phyloP scores from a whole-genome alignment of 2,329 filamentous ascomycete species.

The Cladosporium sp. region DNA sequence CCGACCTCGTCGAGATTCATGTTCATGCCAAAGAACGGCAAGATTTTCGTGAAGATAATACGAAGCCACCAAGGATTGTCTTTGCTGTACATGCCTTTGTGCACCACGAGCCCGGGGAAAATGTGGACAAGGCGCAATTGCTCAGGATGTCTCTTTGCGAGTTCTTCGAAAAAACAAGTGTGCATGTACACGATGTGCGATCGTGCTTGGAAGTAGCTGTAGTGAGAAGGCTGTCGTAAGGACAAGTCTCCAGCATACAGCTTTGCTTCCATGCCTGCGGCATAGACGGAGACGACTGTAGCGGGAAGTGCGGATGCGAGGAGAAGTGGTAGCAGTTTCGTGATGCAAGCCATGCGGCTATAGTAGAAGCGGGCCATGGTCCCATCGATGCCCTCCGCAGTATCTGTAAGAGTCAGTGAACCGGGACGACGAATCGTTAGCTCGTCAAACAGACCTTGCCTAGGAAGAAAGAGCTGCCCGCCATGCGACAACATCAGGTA shows the following conservation, averaged over 20 bases:
- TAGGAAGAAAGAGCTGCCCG: neutral
- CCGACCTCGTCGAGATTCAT: neutral
- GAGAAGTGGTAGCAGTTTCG: neutral
- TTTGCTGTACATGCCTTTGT: conserved; percentile 10
- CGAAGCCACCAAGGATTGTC: conserved; percentile 10
- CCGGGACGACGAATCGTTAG: neutral
- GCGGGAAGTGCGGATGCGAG: neutral
- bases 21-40: neutral
- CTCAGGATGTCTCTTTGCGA: neutral
- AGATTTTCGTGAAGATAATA: neutral
- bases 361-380: conserved; percentile 8
- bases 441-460: neutral
- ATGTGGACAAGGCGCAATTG: neutral
- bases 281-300: neutral
- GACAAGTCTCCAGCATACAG: neutral
- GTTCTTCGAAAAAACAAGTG: conserved; percentile 1
- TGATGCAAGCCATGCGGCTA: conserved; percentile 1
- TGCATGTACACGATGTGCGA: conserved; percentile 3
- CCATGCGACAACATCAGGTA: conserved; percentile 3
- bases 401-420: neutral
- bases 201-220: conserved; percentile 1
- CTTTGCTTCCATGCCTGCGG: conserved; percentile 4
- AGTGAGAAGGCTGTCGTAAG: neutral
- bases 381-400: neutral
- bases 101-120: conserved; percentile 1